These are phyloP conservation scores for Cercospora sp. DNA, from an alignment of 2,329 filamentous ascomycete species.

Conservation along the genomic window DNA sequence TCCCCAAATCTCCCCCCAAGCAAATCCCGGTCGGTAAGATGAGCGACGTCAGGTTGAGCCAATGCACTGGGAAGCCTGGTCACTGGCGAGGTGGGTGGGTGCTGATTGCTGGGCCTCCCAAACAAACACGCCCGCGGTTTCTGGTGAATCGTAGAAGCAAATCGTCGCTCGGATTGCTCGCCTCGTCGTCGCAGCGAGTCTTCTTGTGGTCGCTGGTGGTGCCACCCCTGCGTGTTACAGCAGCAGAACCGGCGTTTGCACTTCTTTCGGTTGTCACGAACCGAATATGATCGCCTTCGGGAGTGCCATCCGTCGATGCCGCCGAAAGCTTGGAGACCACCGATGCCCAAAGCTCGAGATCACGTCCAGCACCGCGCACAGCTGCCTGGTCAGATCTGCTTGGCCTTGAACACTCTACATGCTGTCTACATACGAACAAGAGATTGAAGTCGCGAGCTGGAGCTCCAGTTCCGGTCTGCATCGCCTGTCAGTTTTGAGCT, in stretches of 20 bases:
- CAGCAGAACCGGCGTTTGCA: constrained; percentile 8
- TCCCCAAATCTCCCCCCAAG: constrained; percentile 12
- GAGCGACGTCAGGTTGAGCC: constrained; percentile 1
- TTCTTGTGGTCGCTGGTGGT: not conserved
- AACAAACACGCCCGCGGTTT: not conserved
- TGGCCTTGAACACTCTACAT: not conserved
- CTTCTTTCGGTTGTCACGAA: constrained; percentile 1
- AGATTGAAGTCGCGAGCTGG: not conserved
- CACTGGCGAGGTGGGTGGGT: not conserved
- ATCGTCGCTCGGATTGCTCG: not conserved
- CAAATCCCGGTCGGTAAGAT: constrained; percentile 10
- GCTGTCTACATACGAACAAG: not conserved
- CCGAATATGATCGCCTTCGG: constrained; percentile 2
- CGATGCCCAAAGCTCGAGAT: not conserved
- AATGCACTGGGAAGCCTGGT: not conserved
- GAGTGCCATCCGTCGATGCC: not conserved
- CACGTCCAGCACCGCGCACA: not conserved
- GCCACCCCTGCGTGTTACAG: constrained; percentile 9
- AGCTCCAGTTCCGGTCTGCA: not conserved
- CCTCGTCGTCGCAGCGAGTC: not conserved
- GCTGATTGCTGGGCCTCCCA: not conserved
- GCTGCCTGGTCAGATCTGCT: not conserved
- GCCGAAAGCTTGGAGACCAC: not conserved
- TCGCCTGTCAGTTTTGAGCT: not conserved
- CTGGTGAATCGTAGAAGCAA: not conserved